Base-by-base conservation (phyloP, 2,329 filamentous ascomycete species). In the Epichloe uncinata region DNA sequence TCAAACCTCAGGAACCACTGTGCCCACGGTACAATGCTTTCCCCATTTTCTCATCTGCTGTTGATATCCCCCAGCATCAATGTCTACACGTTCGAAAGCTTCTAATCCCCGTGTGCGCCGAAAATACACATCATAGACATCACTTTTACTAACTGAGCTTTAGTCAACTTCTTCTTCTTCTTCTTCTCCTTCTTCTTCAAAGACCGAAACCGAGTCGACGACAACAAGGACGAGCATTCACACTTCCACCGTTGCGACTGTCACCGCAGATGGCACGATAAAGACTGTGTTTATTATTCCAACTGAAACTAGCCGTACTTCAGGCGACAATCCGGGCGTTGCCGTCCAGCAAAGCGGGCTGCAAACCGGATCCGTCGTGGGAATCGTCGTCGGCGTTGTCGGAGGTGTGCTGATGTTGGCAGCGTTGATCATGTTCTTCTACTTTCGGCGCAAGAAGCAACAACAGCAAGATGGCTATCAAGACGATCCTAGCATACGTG, bases 241-340 rank as follows among this genome's bases (percentile, higher is more conserved):
- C 73, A 26, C 15, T 11, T 42, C 46, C 18, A 26, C 4, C 26
- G 18, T 48, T 9, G 46, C 30, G 57, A 82, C 79, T 0, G 70
- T 82, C 9, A 82, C 77, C 0, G 68, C 70, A 6, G 73, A 69
- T 9, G 77, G 78, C 16, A 71, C 65, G 5, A 65, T 79, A 20
- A 71, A 69, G 51, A 82, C 77, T 1, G 71, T 82, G 3, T 79
- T 75, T 1, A 69, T 77, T 15, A 68, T 68, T 6, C 75, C 77
- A 0, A 72, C 72, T 1, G 54, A 53, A 7, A 60, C 57, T 15
- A 54, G 51, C 12, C 49, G 57, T 1, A 44, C 52, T 3, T 57
- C 57, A 15, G 50, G 49, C 38, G 50, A 53, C 7, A 50, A 51
- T 2, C 51, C 52, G 16, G 54, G 47, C 15, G 50, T 53, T 40